Percentiles rank a stretch among this genome's conserved stretches.
Evolutionary conservation across 208 protist genomes (phyloP).

Genomic region (Herpetomonas tarakana): DNA sequence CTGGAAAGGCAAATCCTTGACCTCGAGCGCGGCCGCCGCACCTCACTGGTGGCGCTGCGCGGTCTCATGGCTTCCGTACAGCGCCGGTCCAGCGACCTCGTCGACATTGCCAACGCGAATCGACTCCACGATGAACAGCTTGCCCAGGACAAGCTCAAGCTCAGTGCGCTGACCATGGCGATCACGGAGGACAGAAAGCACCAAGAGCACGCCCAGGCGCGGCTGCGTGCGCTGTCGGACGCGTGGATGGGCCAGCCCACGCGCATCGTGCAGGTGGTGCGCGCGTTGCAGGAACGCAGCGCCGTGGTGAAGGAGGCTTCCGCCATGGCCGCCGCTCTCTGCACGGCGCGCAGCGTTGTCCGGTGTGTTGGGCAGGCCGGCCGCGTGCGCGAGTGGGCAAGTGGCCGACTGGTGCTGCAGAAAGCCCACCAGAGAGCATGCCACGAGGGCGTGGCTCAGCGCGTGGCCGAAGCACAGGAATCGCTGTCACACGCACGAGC

Average conservation of each 20-base stretch:
- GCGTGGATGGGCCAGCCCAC: conserved; percentile 42
- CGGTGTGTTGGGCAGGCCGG: not conserved
- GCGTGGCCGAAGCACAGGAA: too few species aligned
- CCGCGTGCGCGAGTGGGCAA: not conserved
- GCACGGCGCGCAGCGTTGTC: not conserved
- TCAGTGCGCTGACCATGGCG: conserved; percentile 39
- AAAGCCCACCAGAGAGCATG: not conserved
- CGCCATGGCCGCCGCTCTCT: conserved; percentile 6
- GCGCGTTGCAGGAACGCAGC: conserved; percentile 44
- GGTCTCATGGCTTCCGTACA: conserved; percentile 52
- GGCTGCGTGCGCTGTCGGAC: conserved; percentile 26
- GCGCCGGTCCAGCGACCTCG: conserved; percentile 45
- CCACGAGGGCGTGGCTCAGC: not conserved
- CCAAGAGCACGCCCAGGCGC: conserved; percentile 14
- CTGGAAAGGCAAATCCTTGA: conserved; percentile 58
- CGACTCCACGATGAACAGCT: conserved; percentile 44
- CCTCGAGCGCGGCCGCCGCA: conserved; percentile 44
- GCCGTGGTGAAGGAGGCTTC: conserved; percentile 14
- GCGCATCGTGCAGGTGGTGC: conserved; percentile 31
- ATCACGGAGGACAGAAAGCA: conserved; percentile 20
- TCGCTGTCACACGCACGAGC: too few species aligned
- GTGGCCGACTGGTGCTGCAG: not conserved
- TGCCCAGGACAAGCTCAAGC: conserved; percentile 36
- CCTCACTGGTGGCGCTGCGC: conserved; percentile 38
- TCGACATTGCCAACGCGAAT: conserved; percentile 40